Evolutionary conservation across 257 asterid genomes (phyloP).

Genomic region (Nicotiana sylvestris): DNA sequence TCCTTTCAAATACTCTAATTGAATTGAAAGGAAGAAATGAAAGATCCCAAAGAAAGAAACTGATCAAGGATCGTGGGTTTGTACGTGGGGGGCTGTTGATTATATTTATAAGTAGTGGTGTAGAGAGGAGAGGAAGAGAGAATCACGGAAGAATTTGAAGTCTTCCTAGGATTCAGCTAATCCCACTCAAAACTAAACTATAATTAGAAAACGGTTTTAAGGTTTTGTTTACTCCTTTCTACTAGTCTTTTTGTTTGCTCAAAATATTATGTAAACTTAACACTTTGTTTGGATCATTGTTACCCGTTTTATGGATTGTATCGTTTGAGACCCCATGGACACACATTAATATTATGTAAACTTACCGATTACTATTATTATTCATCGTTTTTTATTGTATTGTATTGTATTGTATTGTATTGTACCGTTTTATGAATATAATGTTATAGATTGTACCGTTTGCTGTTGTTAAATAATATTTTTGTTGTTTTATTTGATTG

Average conservation of each 20-base stretch:
- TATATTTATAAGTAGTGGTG: neutral
- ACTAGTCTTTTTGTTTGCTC: neutral
- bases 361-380: too few species aligned
- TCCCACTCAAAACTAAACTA: neutral
- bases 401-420: too few species aligned
- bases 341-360: too few species aligned
- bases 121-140: neutral
- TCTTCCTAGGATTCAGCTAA: neutral
- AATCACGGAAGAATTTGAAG: neutral
- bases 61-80: neutral
- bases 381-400: too few species aligned
- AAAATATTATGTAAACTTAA: neutral
- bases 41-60: neutral
- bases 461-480: too few species aligned
- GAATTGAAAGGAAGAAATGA: neutral
- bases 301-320: too few species aligned
- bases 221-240: neutral
- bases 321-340: too few species aligned
- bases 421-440: too few species aligned
- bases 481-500: too few species aligned
- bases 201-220: neutral
- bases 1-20: neutral
- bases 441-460: too few species aligned
- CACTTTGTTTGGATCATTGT: too few species aligned
- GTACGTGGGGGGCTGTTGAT: neutral